phyloP scores from a whole-genome alignment of 2,329 filamentous ascomycete genomes.

The Penicillium sp. region DNA sequence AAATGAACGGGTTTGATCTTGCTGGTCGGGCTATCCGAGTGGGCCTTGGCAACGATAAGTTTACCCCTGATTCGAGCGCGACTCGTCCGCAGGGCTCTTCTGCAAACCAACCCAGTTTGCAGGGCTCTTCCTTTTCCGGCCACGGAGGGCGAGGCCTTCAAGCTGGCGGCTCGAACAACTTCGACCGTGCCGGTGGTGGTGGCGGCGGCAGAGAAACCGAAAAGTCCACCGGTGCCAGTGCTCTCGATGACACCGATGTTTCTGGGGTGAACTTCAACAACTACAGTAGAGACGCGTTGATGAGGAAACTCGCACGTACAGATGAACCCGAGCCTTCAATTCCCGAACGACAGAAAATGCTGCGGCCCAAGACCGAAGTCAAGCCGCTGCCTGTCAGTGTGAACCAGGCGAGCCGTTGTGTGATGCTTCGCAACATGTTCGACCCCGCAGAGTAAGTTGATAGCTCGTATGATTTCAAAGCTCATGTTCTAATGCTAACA shows the following conservation, averaged over 20 bases:
- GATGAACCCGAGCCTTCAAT: conserved; percentile 65
- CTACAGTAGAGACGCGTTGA: conserved; percentile 95
- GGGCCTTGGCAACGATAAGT: conserved; percentile 99
- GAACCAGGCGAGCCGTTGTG: conserved; percentile 87
- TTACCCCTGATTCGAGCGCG: conserved; percentile 93
- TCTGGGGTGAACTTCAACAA: conserved; percentile 99
- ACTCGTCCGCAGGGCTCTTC: conserved; percentile 84
- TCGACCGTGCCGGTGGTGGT: conserved; percentile 67
- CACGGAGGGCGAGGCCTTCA: conserved; percentile 81
- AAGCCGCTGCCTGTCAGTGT: conserved; percentile 79
- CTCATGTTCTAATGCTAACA: conserved; percentile 30
- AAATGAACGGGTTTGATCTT: conserved; percentile 99
- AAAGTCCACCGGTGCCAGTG: conserved; percentile 83
- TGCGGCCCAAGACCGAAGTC: conserved; percentile 72
- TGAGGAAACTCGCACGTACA: conserved; percentile 95
- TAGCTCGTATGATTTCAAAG: neutral
- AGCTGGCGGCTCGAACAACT: conserved; percentile 67
- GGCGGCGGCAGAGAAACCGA: conserved; percentile 79
- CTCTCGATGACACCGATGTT: conserved; percentile 94
- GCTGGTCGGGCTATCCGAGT: conserved; percentile 96
- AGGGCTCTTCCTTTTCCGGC: conserved; percentile 88
- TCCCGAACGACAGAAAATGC: conserved; percentile 65
- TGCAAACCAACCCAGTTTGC: conserved; percentile 62
- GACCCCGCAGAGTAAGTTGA: conserved; percentile 79
- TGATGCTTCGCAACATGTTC: conserved; percentile 94